phyloP scores from a whole-genome alignment of 192 early-diverging fungal species.

The Martensiomyces pterosporus region DNA sequence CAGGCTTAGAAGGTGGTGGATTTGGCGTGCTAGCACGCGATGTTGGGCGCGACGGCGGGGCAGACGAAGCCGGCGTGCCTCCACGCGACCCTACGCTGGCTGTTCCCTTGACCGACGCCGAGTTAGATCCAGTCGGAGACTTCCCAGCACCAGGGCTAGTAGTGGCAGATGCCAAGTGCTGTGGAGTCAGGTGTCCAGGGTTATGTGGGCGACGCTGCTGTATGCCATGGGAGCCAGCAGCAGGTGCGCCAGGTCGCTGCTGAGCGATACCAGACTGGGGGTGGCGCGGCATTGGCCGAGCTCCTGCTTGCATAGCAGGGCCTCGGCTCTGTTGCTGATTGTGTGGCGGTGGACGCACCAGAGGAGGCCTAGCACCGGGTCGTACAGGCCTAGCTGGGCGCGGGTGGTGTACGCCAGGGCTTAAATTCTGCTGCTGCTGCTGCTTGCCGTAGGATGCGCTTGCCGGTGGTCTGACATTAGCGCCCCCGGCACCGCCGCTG shows the following conservation, averaged over 20 bases:
- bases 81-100: constrained; percentile 5
- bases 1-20: constrained; percentile 4
- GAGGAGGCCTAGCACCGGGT: constrained; percentile 1
- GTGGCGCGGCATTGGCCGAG: constrained; percentile 2
- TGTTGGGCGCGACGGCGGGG: constrained; percentile 14
- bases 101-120: constrained; percentile 8
- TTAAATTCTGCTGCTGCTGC: no score
- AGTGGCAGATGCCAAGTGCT: no score
- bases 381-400: constrained; percentile 15
- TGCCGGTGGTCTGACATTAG: not conserved
- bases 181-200: not conserved
- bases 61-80: no score
- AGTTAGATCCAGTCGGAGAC: not conserved
- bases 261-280: constrained; percentile 3
- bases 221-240: not conserved
- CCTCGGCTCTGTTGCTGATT: no score
- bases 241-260: constrained; percentile 8
- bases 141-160: no score
- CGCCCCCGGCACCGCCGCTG: not conserved
- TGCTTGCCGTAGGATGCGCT: no score
- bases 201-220: constrained; percentile 11
- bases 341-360: no score
- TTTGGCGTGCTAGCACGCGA: constrained; percentile 37
- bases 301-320: no score
- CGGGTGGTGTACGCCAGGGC: not conserved